Evolutionary conservation across 73 alveolate genomes (phyloP).

Genomic region (Paramecium primaurelia): DNA sequence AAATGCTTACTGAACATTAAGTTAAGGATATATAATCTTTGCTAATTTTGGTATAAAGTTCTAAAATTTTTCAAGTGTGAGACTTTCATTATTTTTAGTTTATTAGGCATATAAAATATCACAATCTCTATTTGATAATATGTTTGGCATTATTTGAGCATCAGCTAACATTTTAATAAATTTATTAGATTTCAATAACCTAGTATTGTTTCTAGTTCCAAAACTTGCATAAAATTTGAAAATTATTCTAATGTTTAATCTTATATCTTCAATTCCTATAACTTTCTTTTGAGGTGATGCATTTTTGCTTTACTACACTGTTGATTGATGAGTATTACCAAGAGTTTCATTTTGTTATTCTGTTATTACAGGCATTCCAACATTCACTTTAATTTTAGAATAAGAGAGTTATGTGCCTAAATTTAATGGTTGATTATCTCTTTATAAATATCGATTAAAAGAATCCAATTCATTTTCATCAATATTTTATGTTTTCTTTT

Average conservation of each 20-base stretch:
- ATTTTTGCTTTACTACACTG: not conserved
- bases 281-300: not conserved
- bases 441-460: not conserved
- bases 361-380: conserved; percentile 16
- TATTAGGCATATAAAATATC: not conserved
- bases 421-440: conserved; percentile 10
- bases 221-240: conserved; percentile 44
- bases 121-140: conserved; percentile 13
- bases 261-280: not conserved
- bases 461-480: conserved; percentile 36
- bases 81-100: conserved; percentile 23
- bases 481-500: not conserved
- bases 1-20: not conserved
- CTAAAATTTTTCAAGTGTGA: not conserved
- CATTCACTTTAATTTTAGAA: conserved; percentile 14
- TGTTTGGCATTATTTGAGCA: not conserved
- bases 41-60: conserved; percentile 12
- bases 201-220: conserved; percentile 27
- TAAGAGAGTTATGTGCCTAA: conserved; percentile 10
- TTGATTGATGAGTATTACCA: conserved; percentile 21
- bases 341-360: conserved; percentile 26
- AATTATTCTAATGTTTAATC: not conserved
- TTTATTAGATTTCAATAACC: not conserved
- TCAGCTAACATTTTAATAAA: not conserved
- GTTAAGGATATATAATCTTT: not conserved